Evolutionary conservation across 805 yeast species (phyloP).

Genomic region (Saccharomycopsis capsularis): DNA sequence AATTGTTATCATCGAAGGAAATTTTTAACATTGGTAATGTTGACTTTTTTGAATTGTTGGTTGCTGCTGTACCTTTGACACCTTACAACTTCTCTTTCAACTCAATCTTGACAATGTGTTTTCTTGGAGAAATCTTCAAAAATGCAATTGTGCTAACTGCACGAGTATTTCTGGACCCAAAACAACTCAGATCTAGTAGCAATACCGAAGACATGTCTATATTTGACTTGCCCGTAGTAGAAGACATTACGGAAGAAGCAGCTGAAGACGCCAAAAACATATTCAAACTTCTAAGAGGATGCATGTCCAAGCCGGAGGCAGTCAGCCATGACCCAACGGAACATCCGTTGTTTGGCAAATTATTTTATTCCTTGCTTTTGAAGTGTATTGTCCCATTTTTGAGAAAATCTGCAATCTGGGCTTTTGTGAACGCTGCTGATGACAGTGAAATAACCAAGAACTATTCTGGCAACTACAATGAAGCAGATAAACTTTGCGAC

Average conservation of each 20-base stretch:
- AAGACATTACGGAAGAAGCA: slow-evolving; percentile 25
- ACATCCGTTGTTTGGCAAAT: slow-evolving; percentile 29
- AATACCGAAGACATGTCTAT: slow-evolving; percentile 11
- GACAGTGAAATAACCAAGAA: slow-evolving; percentile 21
- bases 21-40: slow-evolving; percentile 33
- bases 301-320: slow-evolving; percentile 9
- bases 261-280: slow-evolving; percentile 19
- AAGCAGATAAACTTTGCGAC: slow-evolving; percentile 47
- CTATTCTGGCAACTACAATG: slow-evolving; percentile 29
- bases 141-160: slow-evolving; percentile 25
- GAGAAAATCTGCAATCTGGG: slow-evolving; percentile 52
- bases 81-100: slow-evolving; percentile 40
- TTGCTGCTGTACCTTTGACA: slow-evolving; percentile 43
- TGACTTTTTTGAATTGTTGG: slow-evolving; percentile 50
- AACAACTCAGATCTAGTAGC: slow-evolving; percentile 2
- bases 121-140: slow-evolving; percentile 48
- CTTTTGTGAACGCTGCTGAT: slow-evolving; percentile 45
- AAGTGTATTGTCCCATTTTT: slow-evolving; percentile 58
- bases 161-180: slow-evolving; percentile 18
- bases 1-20: slow-evolving; percentile 30
- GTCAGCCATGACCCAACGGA: slow-evolving; percentile 27
- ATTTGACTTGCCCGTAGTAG: slow-evolving; percentile 24
- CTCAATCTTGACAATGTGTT: slow-evolving; percentile 43
- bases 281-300: not conserved
- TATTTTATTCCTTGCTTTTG: slow-evolving; percentile 47